Percentiles rank a stretch among this genome's conserved stretches.
Conservation (phyloP, 495 filamentous ascomycete genomes). For the Hypomontagnella monticulosa region DNA sequence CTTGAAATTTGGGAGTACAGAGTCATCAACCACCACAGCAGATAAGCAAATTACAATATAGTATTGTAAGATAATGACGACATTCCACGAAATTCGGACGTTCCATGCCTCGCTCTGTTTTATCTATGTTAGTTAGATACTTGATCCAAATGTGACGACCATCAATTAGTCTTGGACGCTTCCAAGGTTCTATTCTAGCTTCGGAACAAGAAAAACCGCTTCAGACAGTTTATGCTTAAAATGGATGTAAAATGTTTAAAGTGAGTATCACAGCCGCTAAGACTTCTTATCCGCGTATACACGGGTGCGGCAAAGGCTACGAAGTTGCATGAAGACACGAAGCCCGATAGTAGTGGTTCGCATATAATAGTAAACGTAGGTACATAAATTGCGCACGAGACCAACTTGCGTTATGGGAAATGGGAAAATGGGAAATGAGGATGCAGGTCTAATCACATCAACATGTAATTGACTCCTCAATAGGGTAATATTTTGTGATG, state of each 20-base stretch:
- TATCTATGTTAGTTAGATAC: no score
- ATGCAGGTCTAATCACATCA: constrained; percentile 27
- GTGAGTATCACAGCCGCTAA: no score
- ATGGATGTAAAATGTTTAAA: no score
- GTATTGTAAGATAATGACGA: constrained; percentile 23
- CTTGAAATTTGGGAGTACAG: no score
- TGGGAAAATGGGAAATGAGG: constrained; percentile 29
- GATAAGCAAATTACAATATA: constrained; percentile 8
- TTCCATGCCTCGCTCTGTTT: background rate
- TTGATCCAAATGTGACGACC: no score
- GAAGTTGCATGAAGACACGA: no score
- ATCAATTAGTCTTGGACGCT: no score
- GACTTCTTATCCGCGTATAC: background rate
- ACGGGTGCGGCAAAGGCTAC: background rate
- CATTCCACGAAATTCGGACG: constrained; percentile 13
- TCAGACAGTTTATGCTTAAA: no score
- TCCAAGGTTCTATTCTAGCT: no score
- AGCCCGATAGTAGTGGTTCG: background rate
- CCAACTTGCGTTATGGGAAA: constrained; percentile 12
- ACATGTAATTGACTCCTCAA: background rate
- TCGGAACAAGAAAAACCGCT: no score
- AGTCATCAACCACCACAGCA: background rate
- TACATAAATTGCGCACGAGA: constrained; percentile 3
- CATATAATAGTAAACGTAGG: background rate
- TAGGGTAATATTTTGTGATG: background rate